Percentiles rank a stretch among this genome's conserved stretches.
Conservation (phyloP, 1,284 basidiomycete genomes). For the Chondrostereum purpureum region DNA sequence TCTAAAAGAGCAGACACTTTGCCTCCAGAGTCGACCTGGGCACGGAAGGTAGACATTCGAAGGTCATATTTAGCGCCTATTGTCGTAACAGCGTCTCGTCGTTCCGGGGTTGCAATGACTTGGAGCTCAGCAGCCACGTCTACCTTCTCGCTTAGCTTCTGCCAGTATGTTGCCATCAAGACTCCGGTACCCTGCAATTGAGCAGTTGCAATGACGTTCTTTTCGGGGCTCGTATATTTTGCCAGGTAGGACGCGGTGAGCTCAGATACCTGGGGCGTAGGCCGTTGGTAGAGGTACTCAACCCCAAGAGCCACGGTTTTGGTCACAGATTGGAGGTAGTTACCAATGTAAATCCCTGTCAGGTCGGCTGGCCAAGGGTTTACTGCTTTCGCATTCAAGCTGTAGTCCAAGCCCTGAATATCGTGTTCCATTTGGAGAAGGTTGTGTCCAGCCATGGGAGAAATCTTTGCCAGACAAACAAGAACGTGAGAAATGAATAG, state of each 20-base stretch:
- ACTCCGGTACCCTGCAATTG: slow-evolving; percentile 86
- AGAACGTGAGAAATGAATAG: slow-evolving; percentile 14
- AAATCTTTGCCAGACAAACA: slow-evolving; percentile 54
- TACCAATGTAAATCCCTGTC: slow-evolving; percentile 93
- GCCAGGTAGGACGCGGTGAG: slow-evolving; percentile 81
- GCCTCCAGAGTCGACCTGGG: slow-evolving; percentile 87
- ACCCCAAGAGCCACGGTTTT: slow-evolving; percentile 87
- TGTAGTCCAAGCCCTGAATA: slow-evolving; percentile 85
- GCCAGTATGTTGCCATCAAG: slow-evolving; percentile 93
- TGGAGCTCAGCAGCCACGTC: slow-evolving; percentile 96
- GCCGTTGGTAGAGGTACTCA: slow-evolving; percentile 85
- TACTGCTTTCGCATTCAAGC: slow-evolving; percentile 83
- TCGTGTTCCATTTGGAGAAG: slow-evolving; percentile 96
- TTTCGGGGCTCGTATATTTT: slow-evolving; percentile 72
- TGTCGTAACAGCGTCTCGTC: slow-evolving; percentile 89
- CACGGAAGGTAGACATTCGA: slow-evolving; percentile 87
- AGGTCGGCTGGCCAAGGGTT: slow-evolving; percentile 88
- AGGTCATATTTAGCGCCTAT: slow-evolving; percentile 97
- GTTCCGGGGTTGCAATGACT: slow-evolving; percentile 68
- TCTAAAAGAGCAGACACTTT: slow-evolving; percentile 95
- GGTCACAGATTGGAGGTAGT: slow-evolving; percentile 93
- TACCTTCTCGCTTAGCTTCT: slow-evolving; percentile 93
- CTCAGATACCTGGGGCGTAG: slow-evolving; percentile 70
- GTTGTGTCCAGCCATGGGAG: slow-evolving; percentile 69
- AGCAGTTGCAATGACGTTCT: slow-evolving; percentile 89